Base-by-base conservation (phyloP, 2,329 filamentous ascomycete genomes). In the Ceratocystiopsis sp. region DNA sequence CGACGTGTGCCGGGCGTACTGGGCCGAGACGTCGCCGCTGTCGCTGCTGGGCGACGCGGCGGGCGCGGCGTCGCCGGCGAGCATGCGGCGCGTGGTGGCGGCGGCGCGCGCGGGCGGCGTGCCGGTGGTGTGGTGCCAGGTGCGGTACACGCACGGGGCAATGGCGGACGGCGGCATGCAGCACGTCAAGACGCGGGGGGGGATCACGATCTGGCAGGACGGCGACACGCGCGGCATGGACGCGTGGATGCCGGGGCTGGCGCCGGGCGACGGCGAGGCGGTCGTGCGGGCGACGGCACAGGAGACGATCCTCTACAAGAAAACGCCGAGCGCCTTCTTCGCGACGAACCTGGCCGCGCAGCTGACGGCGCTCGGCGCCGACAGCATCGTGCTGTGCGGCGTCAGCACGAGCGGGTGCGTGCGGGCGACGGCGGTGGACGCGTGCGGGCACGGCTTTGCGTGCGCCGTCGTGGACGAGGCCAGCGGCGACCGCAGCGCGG, bases 1-100 rank as follows among this genome's bases (percentile, higher is more conserved):
- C 52, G 65, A 68, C 49, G 62, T 67, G 36, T 68, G 64, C 53
- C 62, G 58, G 35, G 64, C 63, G 14, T 67, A 67, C 52, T 68
- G 62, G 61, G 57, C 55, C 4, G 49, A 55, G 21, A 57, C 55
- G 3, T 66, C 62, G 35, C 62, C 62, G 3, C 54, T 68, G n/a
- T 57, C 61, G 41, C 57, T 59, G 18, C 53, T 52, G 21, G 51
- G 53, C 6, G 58, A 66, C 50, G 54, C 59, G 15, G 55, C 56
- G 14, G 57, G 57, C 17, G 55, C 53, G 11, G 48, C 52, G 10
- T 57, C 56, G 18, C 61, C 61, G 4, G 56, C 55, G 9, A 56
- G 55, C 11, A 67, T 67, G 54, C 51, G 54, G 8, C 52, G 52
- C 12, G 57, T 68, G 13, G 54, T 66, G 15, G 54, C 53, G 3